These are phyloP conservation scores for Clarireedia paspali DNA, from an alignment of 2,329 filamentous ascomycete species.

Conservation along the genomic window DNA sequence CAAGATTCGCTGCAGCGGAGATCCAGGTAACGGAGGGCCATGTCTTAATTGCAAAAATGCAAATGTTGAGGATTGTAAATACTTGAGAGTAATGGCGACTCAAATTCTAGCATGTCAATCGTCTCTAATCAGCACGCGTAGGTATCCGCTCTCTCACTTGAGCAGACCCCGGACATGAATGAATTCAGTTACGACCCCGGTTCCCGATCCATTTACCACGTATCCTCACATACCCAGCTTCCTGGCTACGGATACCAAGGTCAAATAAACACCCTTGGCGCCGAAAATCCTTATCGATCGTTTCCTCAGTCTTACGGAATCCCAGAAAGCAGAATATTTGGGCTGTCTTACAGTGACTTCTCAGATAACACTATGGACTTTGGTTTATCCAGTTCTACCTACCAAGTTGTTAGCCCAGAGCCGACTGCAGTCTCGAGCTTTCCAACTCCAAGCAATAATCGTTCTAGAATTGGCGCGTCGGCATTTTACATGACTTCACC, in stretches of 20 bases:
- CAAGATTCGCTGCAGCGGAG: constrained; percentile 92
- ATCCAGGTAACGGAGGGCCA: constrained; percentile 63
- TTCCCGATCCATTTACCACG: not conserved
- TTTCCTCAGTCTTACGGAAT: too few species aligned
- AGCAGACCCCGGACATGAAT: not conserved
- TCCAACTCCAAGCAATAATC: not conserved
- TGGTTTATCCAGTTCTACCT: not conserved
- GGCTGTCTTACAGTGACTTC: not conserved
- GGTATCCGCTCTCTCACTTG: constrained; percentile 17
- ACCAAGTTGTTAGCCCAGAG: not conserved
- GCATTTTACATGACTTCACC: not conserved
- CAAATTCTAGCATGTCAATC: not conserved
- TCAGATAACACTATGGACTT: constrained; percentile 2
- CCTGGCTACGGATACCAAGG: not conserved
- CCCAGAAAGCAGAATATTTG: not conserved
- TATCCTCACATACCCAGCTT: not conserved
- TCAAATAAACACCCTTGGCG: not conserved
- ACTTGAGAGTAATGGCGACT: constrained; percentile 58
- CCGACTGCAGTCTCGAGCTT: constrained; percentile 3
- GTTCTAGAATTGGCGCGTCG: not conserved
- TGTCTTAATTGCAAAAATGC: constrained; percentile 78
- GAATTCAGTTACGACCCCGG: not conserved
- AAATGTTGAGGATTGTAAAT: constrained; percentile 64
- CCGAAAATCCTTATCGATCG: not conserved
- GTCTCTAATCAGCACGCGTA: constrained; percentile 14